These are phyloP conservation scores for Acarospora socialis DNA, from an alignment of 2,329 filamentous ascomycete genomes.

Conservation along the genomic window DNA sequence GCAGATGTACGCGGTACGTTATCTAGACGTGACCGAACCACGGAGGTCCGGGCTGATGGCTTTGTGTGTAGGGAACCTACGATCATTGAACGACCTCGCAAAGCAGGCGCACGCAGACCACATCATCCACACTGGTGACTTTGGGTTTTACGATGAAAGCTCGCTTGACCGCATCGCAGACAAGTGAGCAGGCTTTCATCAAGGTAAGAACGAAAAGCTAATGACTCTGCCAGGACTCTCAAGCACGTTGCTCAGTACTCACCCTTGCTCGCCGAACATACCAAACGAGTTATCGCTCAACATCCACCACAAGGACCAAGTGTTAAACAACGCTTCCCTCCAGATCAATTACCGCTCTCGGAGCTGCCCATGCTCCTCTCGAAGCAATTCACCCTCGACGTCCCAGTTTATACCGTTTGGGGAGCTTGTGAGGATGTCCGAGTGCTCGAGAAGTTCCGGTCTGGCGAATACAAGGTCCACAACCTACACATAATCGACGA, in stretches of 20 bases:
- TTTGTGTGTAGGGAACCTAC: conserved; percentile 62
- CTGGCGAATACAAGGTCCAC: conserved; percentile 91
- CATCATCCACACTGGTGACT: conserved; percentile 97
- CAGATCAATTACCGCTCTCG: conserved; percentile 76
- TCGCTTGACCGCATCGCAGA: conserved; percentile 95
- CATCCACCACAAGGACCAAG: conserved; percentile 47
- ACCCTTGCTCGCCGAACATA: conserved; percentile 68
- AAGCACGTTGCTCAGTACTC: conserved; percentile 99
- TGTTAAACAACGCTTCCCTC: conserved; percentile 72
- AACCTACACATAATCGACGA: conserved; percentile 98
- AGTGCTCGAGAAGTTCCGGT: conserved; percentile 92
- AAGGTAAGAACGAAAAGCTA: conserved; percentile 5
- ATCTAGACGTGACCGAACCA: not conserved
- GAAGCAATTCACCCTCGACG: conserved; percentile 79
- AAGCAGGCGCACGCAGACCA: conserved; percentile 90
- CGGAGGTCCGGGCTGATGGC: not conserved
- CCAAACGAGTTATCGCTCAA: conserved; percentile 52
- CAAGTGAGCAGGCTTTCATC: conserved; percentile 51
- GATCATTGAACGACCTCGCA: conserved; percentile 90
- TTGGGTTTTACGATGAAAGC: conserved; percentile 95
- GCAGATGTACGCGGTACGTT: conserved; percentile 36
- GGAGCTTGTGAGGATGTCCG: conserved; percentile 97
- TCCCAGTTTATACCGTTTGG: conserved; percentile 98
- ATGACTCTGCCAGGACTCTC: conserved; percentile 52
- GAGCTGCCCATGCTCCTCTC: conserved; percentile 81